Percentiles rank a stretch among this genome's conserved stretches.
Evolutionary conservation across 2,329 filamentous ascomycete species (phyloP).

Genomic region (Botrytis aclada): DNA sequence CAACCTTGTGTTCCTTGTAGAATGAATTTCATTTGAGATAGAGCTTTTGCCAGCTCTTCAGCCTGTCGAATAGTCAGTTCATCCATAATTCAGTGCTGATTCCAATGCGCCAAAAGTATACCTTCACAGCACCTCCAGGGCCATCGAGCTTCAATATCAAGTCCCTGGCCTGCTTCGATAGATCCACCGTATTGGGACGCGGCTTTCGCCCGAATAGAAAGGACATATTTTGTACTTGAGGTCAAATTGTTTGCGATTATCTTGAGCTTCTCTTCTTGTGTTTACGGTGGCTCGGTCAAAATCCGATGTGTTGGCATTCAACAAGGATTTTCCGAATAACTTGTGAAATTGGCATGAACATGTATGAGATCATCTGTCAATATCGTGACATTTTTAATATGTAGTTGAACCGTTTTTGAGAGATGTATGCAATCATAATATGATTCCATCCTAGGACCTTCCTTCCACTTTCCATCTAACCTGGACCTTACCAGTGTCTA

Average conservation of each 20-base stretch:
- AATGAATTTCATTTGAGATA: conserved; percentile 87
- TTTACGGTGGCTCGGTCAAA: conserved; percentile 23
- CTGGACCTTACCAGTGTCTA: background rate
- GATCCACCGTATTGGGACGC: conserved; percentile 59
- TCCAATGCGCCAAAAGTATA: conserved; percentile 35
- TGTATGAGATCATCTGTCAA: conserved; percentile 10
- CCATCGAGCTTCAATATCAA: conserved; percentile 60
- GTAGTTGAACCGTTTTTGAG: conserved; percentile 11
- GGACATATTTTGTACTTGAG: conserved; percentile 51
- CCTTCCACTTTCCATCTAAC: conserved; percentile 15
- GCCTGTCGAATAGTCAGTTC: conserved; percentile 50
- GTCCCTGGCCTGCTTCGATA: conserved; percentile 54
- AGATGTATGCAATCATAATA: conserved; percentile 11
- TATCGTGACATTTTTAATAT: conserved; percentile 8
- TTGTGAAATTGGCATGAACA: conserved; percentile 15
- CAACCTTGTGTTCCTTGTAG: conserved; percentile 90
- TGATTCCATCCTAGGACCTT: conserved; percentile 19
- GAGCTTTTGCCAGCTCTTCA: conserved; percentile 81
- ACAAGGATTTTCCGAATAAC: conserved; percentile 16
- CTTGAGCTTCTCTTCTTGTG: conserved; percentile 18
- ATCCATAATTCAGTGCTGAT: conserved; percentile 15
- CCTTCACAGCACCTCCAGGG: conserved; percentile 53
- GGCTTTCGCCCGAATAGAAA: conserved; percentile 64
- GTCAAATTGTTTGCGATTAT: conserved; percentile 19
- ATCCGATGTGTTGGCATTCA: conserved; percentile 21